phyloP scores from a whole-genome alignment of 257 asterid species.

The Paraleonurus japonicus region DNA sequence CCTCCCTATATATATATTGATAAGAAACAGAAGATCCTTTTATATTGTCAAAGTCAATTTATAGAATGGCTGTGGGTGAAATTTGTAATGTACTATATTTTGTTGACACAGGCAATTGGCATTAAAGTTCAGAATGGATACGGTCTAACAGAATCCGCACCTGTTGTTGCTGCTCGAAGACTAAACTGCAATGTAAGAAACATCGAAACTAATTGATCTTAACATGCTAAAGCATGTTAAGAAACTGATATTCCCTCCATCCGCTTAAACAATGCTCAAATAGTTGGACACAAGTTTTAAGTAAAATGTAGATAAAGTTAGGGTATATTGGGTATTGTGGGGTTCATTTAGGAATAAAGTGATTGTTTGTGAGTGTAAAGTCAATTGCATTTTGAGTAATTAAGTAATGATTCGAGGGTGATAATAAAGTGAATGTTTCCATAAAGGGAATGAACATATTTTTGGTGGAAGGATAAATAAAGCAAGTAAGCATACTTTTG shows the following conservation, averaged over 20 bases:
- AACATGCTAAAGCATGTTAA: neutral
- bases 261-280: no score
- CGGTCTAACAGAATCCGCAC: constrained; percentile 93
- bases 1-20: neutral
- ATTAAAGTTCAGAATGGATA: constrained; percentile 84
- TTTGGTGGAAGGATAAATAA: no score
- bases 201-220: neutral
- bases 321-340: no score
- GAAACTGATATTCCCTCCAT: neutral
- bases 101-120: constrained; percentile 68
- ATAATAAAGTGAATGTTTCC: no score
- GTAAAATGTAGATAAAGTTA: no score
- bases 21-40: neutral
- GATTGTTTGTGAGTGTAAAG: no score
- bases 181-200: constrained; percentile 65
- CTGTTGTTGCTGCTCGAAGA: constrained; percentile 83
- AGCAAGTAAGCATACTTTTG: no score
- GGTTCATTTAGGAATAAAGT: no score
- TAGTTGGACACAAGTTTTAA: no score
- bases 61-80: neutral
- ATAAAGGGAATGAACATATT: no score
- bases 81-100: neutral
- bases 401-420: no score
- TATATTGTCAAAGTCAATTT: constrained; percentile 5
- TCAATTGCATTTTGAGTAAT: no score